Conservation (phyloP, 176 grass and related monocot genomes). For the Aegilops speltoides region DNA sequence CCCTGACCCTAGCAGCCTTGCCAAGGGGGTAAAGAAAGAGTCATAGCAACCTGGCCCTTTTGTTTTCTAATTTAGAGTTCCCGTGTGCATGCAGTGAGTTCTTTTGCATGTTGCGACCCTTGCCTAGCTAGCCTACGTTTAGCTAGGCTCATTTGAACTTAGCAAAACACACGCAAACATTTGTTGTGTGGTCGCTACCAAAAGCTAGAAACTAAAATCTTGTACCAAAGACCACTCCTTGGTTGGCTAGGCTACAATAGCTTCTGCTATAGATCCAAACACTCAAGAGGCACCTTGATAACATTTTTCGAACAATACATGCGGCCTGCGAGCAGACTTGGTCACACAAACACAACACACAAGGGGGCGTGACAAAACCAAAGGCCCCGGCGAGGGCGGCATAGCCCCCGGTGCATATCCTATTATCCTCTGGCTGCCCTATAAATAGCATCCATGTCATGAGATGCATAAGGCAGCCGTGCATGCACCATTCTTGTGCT, state of each 20-base stretch:
- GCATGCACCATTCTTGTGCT: too few species aligned
- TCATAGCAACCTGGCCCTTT: too few species aligned
- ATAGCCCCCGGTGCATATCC: neutral
- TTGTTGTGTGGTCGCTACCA: too few species aligned
- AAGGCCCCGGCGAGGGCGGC: neutral
- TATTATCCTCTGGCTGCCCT: neutral
- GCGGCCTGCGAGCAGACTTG: neutral
- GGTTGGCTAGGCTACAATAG: neutral
- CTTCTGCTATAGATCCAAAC: neutral
- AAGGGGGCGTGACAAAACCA: neutral
- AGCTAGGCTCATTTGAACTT: too few species aligned
- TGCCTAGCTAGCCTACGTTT: too few species aligned
- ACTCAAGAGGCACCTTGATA: neutral
- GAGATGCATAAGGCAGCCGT: neutral
- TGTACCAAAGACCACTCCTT: neutral
- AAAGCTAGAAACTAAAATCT: neutral
- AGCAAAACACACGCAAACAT: too few species aligned
- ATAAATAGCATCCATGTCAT: neutral
- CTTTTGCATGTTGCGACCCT: too few species aligned
- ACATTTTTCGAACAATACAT: neutral
- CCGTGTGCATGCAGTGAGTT: too few species aligned
- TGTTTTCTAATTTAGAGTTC: too few species aligned
- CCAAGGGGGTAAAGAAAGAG: too few species aligned
- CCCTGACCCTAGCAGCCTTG: too few species aligned
- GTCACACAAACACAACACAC: neutral